Evolutionary conservation across 164 flowering plant species (phyloP).

Genomic region (Tetrastigma voinierianum): DNA sequence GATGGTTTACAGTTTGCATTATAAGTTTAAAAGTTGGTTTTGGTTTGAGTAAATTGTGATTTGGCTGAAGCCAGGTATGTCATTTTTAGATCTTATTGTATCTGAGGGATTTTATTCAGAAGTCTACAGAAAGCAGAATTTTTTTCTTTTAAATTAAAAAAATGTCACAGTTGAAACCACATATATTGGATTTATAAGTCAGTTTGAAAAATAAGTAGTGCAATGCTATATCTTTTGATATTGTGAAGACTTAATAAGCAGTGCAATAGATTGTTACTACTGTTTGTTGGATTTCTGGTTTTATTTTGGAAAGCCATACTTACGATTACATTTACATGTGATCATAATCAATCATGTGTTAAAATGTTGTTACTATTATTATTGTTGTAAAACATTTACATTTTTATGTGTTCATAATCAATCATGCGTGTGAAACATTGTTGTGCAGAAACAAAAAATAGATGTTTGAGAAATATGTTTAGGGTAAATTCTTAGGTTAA

Average conservation of each 20-base stretch:
- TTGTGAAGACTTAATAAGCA: not conserved
- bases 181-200: constrained; percentile 18
- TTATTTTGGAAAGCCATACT: no score
- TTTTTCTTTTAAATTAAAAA: not conserved
- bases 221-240: not conserved
- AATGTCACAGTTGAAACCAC: constrained; percentile 5
- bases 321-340: no score
- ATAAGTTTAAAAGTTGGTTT: not conserved
- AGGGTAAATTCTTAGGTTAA: no score
- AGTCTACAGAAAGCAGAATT: not conserved
- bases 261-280: not conserved
- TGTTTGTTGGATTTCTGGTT: not conserved
- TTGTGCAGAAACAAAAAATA: no score
- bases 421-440: no score
- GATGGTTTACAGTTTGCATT: no score
- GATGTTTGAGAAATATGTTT: no score
- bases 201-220: constrained; percentile 6
- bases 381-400: no score
- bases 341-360: no score
- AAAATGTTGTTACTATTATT: no score
- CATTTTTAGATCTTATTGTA: constrained; percentile 5
- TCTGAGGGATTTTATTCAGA: not conserved
- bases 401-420: no score
- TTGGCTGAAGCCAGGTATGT: constrained; percentile 1
- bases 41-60: not conserved